These are phyloP conservation scores for Gloeophyllum trabeum DNA, from an alignment of 768 basidiomycete genomes.

Conservation along the genomic window DNA sequence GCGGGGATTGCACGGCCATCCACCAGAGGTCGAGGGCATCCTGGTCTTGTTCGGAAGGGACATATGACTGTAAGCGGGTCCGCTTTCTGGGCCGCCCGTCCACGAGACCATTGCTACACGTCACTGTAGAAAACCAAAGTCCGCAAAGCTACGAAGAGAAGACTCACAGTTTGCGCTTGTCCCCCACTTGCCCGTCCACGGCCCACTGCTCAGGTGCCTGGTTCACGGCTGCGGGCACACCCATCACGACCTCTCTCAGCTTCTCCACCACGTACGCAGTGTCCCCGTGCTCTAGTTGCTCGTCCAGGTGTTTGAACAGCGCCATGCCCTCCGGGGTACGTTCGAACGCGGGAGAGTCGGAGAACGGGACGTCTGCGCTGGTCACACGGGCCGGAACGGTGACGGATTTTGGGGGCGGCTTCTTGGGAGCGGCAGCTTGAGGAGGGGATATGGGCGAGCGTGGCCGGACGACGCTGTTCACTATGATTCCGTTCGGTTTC, in stretches of 20 bases:
- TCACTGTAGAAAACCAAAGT: not conserved
- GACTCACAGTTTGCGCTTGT: constrained; percentile 54
- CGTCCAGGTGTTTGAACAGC: constrained; percentile 49
- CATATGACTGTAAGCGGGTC: constrained; percentile 4
- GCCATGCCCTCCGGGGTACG: constrained; percentile 72
- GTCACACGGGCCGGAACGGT: too few relatives aligned
- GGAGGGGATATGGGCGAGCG: too few relatives aligned
- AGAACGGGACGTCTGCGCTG: too few relatives aligned
- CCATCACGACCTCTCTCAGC: constrained; percentile 5
- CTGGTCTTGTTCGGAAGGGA: constrained; percentile 26
- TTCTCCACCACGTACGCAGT: constrained; percentile 6
- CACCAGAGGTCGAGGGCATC: constrained; percentile 60
- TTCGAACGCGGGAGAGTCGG: constrained; percentile 55
- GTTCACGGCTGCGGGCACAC: too few relatives aligned
- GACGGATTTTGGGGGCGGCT: too few relatives aligned
- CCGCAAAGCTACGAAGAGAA: too few relatives aligned
- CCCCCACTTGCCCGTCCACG: constrained; percentile 26
- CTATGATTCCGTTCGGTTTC: too few relatives aligned
- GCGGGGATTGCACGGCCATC: constrained; percentile 54
- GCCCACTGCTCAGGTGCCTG: constrained; percentile 4
- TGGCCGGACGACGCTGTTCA: too few relatives aligned
- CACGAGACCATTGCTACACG: not conserved
- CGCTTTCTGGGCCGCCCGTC: not conserved
- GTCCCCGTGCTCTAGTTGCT: constrained; percentile 21
- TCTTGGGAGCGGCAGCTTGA: too few relatives aligned